A percentile compares a stretch with the other conserved stretches of the same genome.
Conservation (phyloP, 2,329 filamentous ascomycete genomes). For the Remersonia thermophila region DNA sequence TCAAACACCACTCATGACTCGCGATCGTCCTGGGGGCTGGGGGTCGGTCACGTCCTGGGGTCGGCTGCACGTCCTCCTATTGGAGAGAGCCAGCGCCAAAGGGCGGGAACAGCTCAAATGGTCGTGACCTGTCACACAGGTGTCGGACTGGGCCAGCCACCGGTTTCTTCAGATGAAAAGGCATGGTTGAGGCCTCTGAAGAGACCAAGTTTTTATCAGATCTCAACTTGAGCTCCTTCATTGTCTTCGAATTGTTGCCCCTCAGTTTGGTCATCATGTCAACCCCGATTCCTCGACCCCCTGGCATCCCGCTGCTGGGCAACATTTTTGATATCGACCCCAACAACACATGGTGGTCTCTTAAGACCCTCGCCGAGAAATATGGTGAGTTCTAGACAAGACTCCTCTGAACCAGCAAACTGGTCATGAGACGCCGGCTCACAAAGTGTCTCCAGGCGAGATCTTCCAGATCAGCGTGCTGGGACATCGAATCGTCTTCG, state of each 20-base stretch:
- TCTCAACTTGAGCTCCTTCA: too few relatives aligned
- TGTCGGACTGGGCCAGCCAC: too few relatives aligned
- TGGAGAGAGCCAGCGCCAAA: too few relatives aligned
- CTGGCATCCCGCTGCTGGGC: slow-evolving; percentile 36
- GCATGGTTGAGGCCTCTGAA: too few relatives aligned
- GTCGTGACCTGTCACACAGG: too few relatives aligned
- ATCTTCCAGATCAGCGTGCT: slow-evolving; percentile 33
- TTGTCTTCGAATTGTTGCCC: background rate
- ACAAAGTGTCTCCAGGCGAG: slow-evolving; percentile 23
- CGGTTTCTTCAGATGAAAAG: too few relatives aligned
- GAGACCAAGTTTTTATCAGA: too few relatives aligned
- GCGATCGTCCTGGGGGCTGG: too few relatives aligned
- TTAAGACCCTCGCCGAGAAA: slow-evolving; percentile 34
- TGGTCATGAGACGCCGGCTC: background rate
- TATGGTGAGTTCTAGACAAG: slow-evolving; percentile 16
- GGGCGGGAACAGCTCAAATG: too few relatives aligned
- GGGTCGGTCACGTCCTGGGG: too few relatives aligned
- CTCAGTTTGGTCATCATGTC: slow-evolving; percentile 22
- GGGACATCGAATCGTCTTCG: slow-evolving; percentile 29
- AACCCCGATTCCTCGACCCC: slow-evolving; percentile 37
- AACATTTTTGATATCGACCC: slow-evolving; percentile 39
- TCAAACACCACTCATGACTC: too few relatives aligned
- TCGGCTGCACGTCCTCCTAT: too few relatives aligned
- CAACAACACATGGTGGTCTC: slow-evolving; percentile 36
- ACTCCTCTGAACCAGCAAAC: background rate